Evolutionary conservation across 306 rosid genomes (phyloP).

Genomic region (Prunus mongolica): DNA sequence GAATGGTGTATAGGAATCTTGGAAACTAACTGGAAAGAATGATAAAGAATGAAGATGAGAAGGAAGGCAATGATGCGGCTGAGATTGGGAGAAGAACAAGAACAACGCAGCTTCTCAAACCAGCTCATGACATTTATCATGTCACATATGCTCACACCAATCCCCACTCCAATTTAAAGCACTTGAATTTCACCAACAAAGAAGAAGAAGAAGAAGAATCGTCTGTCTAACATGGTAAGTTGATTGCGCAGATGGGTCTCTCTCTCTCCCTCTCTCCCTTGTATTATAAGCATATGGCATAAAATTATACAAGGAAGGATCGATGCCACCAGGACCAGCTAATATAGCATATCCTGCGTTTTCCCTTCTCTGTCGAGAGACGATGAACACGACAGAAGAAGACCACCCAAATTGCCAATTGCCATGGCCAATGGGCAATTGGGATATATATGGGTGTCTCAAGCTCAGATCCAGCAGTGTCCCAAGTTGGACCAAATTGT

Average conservation of each 20-base stretch:
- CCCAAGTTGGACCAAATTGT: no score
- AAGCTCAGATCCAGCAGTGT: not conserved
- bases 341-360: not conserved
- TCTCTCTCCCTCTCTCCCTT: no score
- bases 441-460: not conserved
- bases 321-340: not conserved
- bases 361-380: not conserved
- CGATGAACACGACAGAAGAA: not conserved
- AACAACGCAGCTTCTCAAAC: slow-evolving; percentile 10
- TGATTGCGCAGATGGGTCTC: not conserved
- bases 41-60: slow-evolving; percentile 13
- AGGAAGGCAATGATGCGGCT: slow-evolving; percentile 22
- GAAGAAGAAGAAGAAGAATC: not conserved
- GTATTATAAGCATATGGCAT: no score
- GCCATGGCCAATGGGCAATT: not conserved
- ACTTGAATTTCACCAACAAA: not conserved
- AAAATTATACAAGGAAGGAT: not conserved
- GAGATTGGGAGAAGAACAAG: slow-evolving; percentile 14
- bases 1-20: slow-evolving; percentile 21
- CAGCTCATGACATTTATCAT: slow-evolving; percentile 18
- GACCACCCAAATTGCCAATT: slow-evolving; percentile 5
- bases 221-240: not conserved
- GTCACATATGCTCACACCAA: slow-evolving; percentile 6
- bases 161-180: not conserved
- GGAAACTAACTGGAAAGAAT: slow-evolving; percentile 15